Evolutionary conservation across 2,329 filamentous ascomycete species (phyloP), one percentile per base, ranked within the genome.

Genomic region (Botrytis fragariae): DNA sequence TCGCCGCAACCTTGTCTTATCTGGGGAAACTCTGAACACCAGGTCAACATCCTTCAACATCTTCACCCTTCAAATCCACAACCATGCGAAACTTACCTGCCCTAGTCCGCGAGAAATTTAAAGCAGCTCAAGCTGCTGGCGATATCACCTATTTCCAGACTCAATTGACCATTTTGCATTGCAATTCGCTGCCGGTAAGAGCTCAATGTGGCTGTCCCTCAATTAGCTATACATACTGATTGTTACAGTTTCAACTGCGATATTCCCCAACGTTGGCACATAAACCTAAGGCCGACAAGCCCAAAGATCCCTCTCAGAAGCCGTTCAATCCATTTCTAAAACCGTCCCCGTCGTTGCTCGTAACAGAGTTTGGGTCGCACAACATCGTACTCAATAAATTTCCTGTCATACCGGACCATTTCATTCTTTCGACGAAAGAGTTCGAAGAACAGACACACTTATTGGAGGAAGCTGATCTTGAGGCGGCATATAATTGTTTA

Each of bases 371-470:
- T 12, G 84, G 83, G 0, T 81, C 83, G 14, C 91, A 94, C 81
- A 85, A 86, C 74, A 85, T 93, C 60, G 88, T 94, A 1, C 84
- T 94, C 59, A 94, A 94, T 84, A 94, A 93, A 81, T 94, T 92
- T 77, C 91, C 92, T 67, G 83, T 94, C 67, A 90, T 92, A 48
- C 86, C 88, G 0, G 86, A 90, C 77, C 92, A 94, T 82, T 92
- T 92, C 79, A 92, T 94, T 77, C 85, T 94, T 65, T 87, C 89
- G 0, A 94, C 92, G 0, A 87, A 83, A n/a, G 81, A 83, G 1
- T 89, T 90, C 80, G 87, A 89, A 79, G 83, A 84, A n/a, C 92
- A 94, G 83, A 90, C 88, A 2, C 84, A 91, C 76, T 79, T 90
- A 8, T 84, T 94, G 2, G 89, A 90, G 69, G 80, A 83, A 20